A percentile compares a stretch with the other conserved stretches of the same genome.
phyloP scores from a whole-genome alignment of 2,329 filamentous ascomycete genomes.

The Arthrocladium fulminans region DNA sequence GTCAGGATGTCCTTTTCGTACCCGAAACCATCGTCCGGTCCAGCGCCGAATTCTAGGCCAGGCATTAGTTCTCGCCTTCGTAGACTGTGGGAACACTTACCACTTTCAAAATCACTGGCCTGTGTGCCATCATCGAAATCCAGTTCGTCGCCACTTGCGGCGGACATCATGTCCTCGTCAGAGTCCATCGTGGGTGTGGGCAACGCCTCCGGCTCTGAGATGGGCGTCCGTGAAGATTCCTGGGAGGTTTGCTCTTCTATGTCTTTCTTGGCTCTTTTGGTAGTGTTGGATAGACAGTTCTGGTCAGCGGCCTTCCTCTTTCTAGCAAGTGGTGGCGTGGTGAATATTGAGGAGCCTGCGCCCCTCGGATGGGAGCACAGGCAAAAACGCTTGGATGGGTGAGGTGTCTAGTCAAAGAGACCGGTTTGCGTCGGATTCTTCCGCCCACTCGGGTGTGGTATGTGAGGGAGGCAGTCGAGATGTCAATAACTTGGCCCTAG shows the following conservation, averaged over 20 bases:
- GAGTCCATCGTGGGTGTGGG: slow-evolving; percentile 66
- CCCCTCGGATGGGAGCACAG: slow-evolving; percentile 3
- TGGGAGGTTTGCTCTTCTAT: not conserved
- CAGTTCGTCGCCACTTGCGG: slow-evolving; percentile 66
- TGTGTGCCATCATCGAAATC: slow-evolving; percentile 57
- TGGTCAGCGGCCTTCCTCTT: slow-evolving; percentile 46
- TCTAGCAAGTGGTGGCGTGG: slow-evolving; percentile 45
- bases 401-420: not conserved
- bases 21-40: slow-evolving; percentile 52
- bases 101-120: slow-evolving; percentile 56
- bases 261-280: slow-evolving; percentile 2
- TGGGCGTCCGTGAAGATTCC: slow-evolving; percentile 41
- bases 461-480: not conserved
- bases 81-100: slow-evolving; percentile 10
- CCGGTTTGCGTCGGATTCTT: not conserved
- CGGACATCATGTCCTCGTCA: slow-evolving; percentile 87
- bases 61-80: slow-evolving; percentile 8
- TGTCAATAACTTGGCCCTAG: not conserved
- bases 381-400: not conserved
- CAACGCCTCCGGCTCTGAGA: slow-evolving; percentile 28
- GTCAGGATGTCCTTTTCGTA: slow-evolving; percentile 64
- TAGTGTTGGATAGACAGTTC: slow-evolving; percentile 20
- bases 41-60: slow-evolving; percentile 47
- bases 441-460: not conserved
- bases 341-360: slow-evolving; percentile 25